Percentiles rank a stretch among this genome's conserved stretches.
Conservation (phyloP, 345 rosid genomes). For the Eutrema japonicum region DNA sequence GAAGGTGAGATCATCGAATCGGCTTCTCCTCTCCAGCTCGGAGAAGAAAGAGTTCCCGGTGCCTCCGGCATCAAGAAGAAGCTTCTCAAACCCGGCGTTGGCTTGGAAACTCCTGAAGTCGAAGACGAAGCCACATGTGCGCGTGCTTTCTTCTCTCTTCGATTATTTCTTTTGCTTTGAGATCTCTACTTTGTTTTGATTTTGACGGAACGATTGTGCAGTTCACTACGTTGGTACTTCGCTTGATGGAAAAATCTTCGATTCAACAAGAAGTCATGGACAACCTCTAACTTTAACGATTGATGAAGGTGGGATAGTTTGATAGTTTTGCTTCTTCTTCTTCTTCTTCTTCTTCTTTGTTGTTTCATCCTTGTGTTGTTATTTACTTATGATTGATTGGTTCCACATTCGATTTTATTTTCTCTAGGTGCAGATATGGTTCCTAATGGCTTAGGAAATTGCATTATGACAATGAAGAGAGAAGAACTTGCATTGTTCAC, state of each 20-base stretch:
- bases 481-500: too few species aligned
- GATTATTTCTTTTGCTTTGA: neutral
- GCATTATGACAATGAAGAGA: too few species aligned
- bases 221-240: constrained; percentile 62
- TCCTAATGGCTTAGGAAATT: too few species aligned
- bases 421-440: too few species aligned
- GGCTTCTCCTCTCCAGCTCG: constrained; percentile 63
- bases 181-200: neutral
- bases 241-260: constrained; percentile 55
- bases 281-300: constrained; percentile 52
- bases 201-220: constrained; percentile 32
- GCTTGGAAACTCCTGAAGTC: constrained; percentile 63
- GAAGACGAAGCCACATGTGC: constrained; percentile 59
- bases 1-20: constrained; percentile 54
- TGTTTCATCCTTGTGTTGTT: too few species aligned
- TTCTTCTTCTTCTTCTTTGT: too few species aligned
- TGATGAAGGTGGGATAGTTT: constrained; percentile 47
- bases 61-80: constrained; percentile 41
- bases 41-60: constrained; percentile 58
- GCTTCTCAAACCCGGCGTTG: constrained; percentile 20
- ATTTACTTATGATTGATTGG: too few species aligned
- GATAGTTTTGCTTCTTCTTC: too few species aligned
- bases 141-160: constrained; percentile 3
- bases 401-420: too few species aligned
- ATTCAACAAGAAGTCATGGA: constrained; percentile 51